Percentiles rank a stretch among this genome's conserved stretches.
Evolutionary conservation across 2,329 filamentous ascomycete species (phyloP).

Genomic region (Daldinia eschscholtzii): DNA sequence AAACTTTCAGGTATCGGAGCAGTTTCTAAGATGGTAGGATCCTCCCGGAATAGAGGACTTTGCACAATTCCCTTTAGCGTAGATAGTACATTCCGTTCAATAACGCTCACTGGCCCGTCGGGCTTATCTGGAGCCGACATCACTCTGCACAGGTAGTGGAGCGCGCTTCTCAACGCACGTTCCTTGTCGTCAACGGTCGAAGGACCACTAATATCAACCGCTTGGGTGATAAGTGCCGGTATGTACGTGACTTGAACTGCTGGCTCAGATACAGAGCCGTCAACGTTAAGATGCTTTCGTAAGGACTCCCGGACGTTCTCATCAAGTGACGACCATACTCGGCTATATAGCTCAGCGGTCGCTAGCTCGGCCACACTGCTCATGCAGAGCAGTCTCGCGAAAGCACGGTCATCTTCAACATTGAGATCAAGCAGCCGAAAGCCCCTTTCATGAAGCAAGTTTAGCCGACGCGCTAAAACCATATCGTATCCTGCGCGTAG

Average conservation of each 20-base stretch:
- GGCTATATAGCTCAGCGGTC: conserved; percentile 50
- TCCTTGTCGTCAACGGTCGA: conserved; percentile 39
- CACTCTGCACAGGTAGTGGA: conserved; percentile 51
- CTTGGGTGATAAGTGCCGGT: conserved; percentile 53
- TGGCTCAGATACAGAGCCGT: conserved; percentile 52
- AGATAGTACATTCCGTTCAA: conserved; percentile 50
- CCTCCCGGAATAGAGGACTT: conserved; percentile 44
- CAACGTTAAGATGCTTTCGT: conserved; percentile 52
- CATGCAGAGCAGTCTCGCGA: conserved; percentile 56
- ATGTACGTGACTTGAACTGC: conserved; percentile 56
- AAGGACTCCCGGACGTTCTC: conserved; percentile 42
- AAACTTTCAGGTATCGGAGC: conserved; percentile 44
- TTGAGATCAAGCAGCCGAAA: conserved; percentile 50
- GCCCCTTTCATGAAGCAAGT: conserved; percentile 47
- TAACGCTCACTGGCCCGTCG: conserved; percentile 43
- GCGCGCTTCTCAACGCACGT: conserved; percentile 46
- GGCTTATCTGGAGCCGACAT: conserved; percentile 38
- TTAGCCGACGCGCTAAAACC: conserved; percentile 50
- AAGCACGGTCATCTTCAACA: conserved; percentile 49
- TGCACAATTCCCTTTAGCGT: conserved; percentile 48
- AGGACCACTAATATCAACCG: conserved; percentile 45
- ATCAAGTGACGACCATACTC: conserved; percentile 48
- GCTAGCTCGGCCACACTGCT: conserved; percentile 50
- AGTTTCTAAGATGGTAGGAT: conserved; percentile 48
- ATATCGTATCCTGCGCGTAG: conserved; percentile 52